Evolutionary conservation across 768 basidiomycete species (phyloP), one percentile per base, ranked within the genome.

Genomic region (Erythrobasidium yunnanense): DNA sequence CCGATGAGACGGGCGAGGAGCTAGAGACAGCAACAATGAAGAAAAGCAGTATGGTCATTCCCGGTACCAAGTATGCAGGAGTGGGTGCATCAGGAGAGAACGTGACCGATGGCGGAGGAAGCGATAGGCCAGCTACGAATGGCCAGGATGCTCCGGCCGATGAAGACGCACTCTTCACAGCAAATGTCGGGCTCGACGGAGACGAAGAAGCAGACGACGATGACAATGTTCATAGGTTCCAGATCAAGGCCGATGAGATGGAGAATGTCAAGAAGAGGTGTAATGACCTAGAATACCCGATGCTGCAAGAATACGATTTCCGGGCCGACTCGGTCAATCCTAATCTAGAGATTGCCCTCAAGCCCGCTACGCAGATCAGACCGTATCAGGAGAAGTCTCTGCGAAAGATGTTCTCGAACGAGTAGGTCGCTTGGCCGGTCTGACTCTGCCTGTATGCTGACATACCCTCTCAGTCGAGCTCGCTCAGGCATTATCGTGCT

Each of bases 331-430:
- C 88, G 0, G 79, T 91, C 70, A 99, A 99, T 74, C 83, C 95
- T 29, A 93, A 96, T 76, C 81, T 99, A 49, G 95, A 99, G 74
- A 99, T 99, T 65, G 95, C 99, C 76, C 83, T 99, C 58, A 99
- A 99, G 76, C 95, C 95, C 1, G 87, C 90, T 34, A 97, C 95
- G 1, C 87, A 93, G 68, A 95, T 99, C 74, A 83, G 95, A 60
- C 90, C 95, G 15, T 99, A 99, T 77, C 95, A 99, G 77, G 93
- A 97, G 78, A 99, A 95, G 57, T 91, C 88, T 74, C 79, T 99
- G 46, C 91, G 90, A 70, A 99, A 99, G 78, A 99, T 99, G 95
- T 99, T 99, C 77, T 93, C 95, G 57, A 97, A 99, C 76, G 95
- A 91, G 88, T 90, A 76, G 58, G 81, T 70, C 23, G 2, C 2